Base-by-base conservation (phyloP, 805 yeast species). In the Saturnispora gosingensis region DNA sequence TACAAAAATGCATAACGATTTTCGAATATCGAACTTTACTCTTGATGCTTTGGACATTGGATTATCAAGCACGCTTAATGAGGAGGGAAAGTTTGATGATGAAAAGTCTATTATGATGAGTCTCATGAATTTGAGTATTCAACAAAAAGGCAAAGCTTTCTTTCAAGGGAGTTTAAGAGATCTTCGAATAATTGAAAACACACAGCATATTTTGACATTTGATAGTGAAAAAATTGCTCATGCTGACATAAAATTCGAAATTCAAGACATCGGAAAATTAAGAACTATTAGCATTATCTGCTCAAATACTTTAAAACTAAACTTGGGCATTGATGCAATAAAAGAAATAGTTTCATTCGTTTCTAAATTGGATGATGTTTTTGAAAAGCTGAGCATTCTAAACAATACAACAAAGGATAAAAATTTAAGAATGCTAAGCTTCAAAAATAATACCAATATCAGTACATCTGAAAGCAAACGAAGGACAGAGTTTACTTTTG, bases 211-310 rank as follows among this genome's bases (percentile, higher is more conserved):
- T 5, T 48, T 64, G 27, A 48, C 53, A 30, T 68, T 76, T 52
- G 62, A 59, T 25, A 59, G 62, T n/a, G 49, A 58, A 2, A 22
- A 6, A 9, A 46, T 25, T 43, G 18, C 58, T 1, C 72, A 72
- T 40, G 74, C 76, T 6, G 87, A 82, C 56, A 46, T 82, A 2
- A 60, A 82, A 34, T 77, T 81, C 60, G 85, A 82, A 59, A 52
- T 72, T 22, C 70, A 72, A 46, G 53, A 61, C 8, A 58, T 61
- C 13, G 61, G 56, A 10, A 45, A 47, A 1, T n/a, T 46, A 3
- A 54, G 73, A 40, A 61, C 70, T 18, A 75, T 80, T 1, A 56
- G 54, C 0, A 28, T 73, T 0, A 59, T 79, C 2, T 61, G 75
- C 20, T 70, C 81, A 0, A 79, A 79, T 53, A 63, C 67, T 0